Evolutionary conservation across 2,329 filamentous ascomycete species (phyloP).

Genomic region (Blumeriella jaapii): DNA sequence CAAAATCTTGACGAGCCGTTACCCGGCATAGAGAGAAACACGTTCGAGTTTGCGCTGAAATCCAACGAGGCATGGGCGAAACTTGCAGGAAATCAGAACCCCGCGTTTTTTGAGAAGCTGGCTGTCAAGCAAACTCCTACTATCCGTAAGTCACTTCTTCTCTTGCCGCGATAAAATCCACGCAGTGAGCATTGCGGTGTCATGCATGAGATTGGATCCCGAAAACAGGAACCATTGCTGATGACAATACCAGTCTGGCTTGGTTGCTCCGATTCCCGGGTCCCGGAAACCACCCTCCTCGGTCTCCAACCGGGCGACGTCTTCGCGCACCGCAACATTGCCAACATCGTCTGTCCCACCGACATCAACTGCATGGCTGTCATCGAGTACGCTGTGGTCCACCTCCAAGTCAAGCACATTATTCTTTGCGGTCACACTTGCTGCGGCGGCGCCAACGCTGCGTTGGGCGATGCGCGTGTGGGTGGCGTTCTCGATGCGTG

Average conservation of each 20-base stretch:
- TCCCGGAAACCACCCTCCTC: constrained; percentile 72
- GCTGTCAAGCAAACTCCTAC: constrained; percentile 54
- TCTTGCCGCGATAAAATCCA: too few relatives aligned
- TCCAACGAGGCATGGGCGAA: constrained; percentile 62
- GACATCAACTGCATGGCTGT: constrained; percentile 68
- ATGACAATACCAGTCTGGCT: constrained; percentile 55
- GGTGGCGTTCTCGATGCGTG: constrained; percentile 45
- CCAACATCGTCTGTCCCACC: constrained; percentile 64
- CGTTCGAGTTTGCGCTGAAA: constrained; percentile 49
- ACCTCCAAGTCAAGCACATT: constrained; percentile 61
- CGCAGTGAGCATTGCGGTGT: too few relatives aligned
- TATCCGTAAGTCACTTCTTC: constrained; percentile 39
- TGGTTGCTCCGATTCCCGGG: constrained; percentile 76
- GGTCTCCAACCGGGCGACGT: constrained; percentile 72
- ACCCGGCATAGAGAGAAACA: constrained; percentile 11
- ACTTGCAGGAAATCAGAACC: constrained; percentile 52
- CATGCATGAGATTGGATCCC: too few relatives aligned
- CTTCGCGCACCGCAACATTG: constrained; percentile 85
- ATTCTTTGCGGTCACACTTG: constrained; percentile 58
- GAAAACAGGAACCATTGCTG: constrained; percentile 2
- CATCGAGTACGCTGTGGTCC: constrained; percentile 66
- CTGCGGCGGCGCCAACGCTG: constrained; percentile 56
- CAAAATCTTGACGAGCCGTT: constrained; percentile 4
- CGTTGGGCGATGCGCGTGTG: constrained; percentile 36
- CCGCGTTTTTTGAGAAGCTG: constrained; percentile 58